Base-by-base conservation (phyloP, 1,284 basidiomycete species). In the Marasmius tenuissimus region DNA sequence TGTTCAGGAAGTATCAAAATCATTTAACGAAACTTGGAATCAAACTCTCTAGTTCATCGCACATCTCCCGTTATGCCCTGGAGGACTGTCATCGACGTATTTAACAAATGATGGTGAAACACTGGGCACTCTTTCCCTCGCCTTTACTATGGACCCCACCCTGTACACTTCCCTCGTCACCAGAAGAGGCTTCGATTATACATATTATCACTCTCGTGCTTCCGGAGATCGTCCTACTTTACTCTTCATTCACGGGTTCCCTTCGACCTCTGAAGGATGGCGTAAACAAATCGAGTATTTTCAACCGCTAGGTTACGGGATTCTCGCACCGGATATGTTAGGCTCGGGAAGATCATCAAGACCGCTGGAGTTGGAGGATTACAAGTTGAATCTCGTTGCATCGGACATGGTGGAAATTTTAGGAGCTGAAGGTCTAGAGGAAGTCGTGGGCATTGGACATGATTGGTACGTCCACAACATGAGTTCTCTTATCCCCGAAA, bases 171-270 rank as follows among this genome's bases (percentile, higher is more conserved):
- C 48, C 51, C 38, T 49, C 11, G 48, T 18, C 11, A 49, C 48
- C 48, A 49, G 27, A 20, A 62, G 67, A 3, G 67, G 67, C 12
- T 20, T 66, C 56, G 66, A 48, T 11, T 70, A 69, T 58, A 49
- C 59, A 51, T 69, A 66, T 57, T 65, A 49, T 60, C 65, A 56
- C 35, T 53, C 58, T 35, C 42, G 65, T 8, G 35, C 62, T 0
- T 20, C 61, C 11, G 18, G 33, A 3, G 53, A 22, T 6, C 65
- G 68, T 40, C 69, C 68, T 0, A 69, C 69, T 8, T 48, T 74
- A 1, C 55, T 74, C 14, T 69, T 73, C 47, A 52, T 73, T 16
- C 71, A 72, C 61, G 73, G 72, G 8, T 73, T 71, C 50, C 72
- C 72, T 0, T 69, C 69, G 10, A 66, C 62, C 11, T 66, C 69